Conservation (phyloP, 345 rosid species). For the Noccaea caerulescens region DNA sequence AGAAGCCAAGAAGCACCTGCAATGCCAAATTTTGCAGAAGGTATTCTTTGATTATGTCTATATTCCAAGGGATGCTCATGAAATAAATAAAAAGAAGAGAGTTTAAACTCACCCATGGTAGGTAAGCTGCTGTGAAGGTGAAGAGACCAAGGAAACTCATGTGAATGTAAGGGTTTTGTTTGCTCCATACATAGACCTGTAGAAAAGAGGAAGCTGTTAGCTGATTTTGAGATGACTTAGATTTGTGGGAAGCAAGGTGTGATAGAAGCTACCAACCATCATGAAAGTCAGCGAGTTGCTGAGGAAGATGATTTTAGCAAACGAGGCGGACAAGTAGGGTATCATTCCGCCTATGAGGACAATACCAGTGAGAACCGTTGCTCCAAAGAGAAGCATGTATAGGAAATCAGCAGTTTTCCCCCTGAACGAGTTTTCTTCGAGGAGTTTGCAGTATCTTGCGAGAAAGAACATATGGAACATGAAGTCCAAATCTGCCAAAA, state of each 20-base stretch:
- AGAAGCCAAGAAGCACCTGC: constrained; percentile 97
- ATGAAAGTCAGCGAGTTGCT: constrained; percentile 98
- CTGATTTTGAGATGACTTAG: not conserved
- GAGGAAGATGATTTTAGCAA: constrained; percentile 93
- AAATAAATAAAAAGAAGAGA: not conserved
- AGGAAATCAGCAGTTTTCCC: constrained; percentile 98
- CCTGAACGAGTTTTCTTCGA: constrained; percentile 97
- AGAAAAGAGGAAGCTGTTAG: not conserved
- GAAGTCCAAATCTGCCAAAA: constrained; percentile 85
- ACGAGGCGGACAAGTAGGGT: constrained; percentile 88
- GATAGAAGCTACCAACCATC: constrained; percentile 68
- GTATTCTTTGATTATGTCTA: not conserved
- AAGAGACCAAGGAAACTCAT: constrained; percentile 99
- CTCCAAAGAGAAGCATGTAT: constrained; percentile 96
- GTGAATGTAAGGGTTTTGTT: constrained; percentile 96
- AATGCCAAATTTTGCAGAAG: not conserved
- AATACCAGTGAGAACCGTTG: constrained; percentile 80
- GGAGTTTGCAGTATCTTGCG: constrained; percentile 97
- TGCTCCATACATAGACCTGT: constrained; percentile 99
- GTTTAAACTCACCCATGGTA: constrained; percentile 84
- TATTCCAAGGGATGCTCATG: not conserved
- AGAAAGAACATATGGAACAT: constrained; percentile 99
- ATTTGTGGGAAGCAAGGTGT: not conserved
- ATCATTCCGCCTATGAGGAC: constrained; percentile 95
- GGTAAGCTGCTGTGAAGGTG: constrained; percentile 94